Evolutionary conservation across 2,329 filamentous ascomycete genomes (phyloP), one percentile per base, ranked within the genome.

Genomic region (Madurella fahalii): DNA sequence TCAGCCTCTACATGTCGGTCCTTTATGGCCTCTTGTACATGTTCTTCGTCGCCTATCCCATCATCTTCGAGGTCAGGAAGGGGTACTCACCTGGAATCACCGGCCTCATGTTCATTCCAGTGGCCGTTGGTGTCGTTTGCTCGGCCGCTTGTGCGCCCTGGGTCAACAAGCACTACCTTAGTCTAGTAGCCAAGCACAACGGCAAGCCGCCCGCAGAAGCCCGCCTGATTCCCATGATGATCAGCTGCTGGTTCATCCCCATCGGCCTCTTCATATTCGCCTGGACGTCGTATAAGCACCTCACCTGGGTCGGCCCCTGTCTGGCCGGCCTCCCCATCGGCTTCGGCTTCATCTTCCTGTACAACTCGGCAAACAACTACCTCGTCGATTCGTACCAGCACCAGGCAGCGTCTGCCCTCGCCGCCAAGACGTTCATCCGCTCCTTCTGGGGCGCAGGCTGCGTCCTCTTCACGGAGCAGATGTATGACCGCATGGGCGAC

Each of bases 71-170:
- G 61, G 77, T 84, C 69, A 87, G 88, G 56, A 95, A 95, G 72
- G 87, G 87, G 2, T 95, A 86, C 71, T 83, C 78, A 3, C 79
- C 89, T 30, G 81, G 87, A 37, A 85, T 76, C 30, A 91, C 89
- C 0, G 90, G 90, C 45, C 77, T 95, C 9, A 93, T 94, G 86
- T 95, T 95, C 70, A 91, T 94, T 58, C 89, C 89, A 1, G 69
- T 94, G 44, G 89, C 89, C 8, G 73, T 94, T 16, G 90, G 90
- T 48, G 89, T 94, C 15, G 16, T 93, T 1, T 57, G 73, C 41
- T 87, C 86, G 1, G 87, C 89, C 15, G 65, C 72, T 12, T 89
- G 83, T 69, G 76, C 88, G 0, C 87, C 90, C 0, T 61, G 86
- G 0, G 83, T 95, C 65, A 95, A 95, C 78, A 86, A 81, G 57